A percentile compares a stretch with the other conserved stretches of the same genome.
These are phyloP conservation scores for Taxillus chinensis DNA, from an alignment of 164 flowering plant genomes.

Conservation along the genomic window DNA sequence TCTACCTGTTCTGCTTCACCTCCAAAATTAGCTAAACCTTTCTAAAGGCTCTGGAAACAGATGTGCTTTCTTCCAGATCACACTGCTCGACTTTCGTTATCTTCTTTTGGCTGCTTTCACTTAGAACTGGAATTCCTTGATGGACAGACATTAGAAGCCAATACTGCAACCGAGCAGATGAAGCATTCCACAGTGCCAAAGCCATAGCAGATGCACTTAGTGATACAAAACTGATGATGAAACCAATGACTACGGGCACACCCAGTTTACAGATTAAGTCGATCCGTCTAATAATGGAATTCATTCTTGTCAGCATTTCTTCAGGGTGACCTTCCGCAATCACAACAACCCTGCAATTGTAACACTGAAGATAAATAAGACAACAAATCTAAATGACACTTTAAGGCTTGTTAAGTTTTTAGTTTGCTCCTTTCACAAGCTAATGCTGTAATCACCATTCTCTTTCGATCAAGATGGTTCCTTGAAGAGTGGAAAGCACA, in stretches of 20 bases:
- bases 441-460: background rate
- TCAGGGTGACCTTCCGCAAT: background rate
- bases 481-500: background rate
- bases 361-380: too few species aligned
- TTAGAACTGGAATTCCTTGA: background rate
- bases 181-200: background rate
- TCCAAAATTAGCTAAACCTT: background rate
- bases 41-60: background rate
- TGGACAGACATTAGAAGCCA: background rate
- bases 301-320: background rate
- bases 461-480: background rate
- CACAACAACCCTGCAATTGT: background rate
- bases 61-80: background rate
- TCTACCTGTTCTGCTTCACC: background rate
- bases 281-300: background rate
- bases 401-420: too few species aligned
- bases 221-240: background rate
- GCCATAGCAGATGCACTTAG: background rate
- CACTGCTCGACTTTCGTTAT: background rate
- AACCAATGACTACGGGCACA: background rate
- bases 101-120: background rate
- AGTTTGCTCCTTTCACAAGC: too few species aligned
- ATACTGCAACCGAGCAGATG: background rate
- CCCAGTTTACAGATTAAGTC: constrained; percentile 1
- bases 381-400: too few species aligned